These are phyloP conservation scores for Pseudonectria foliicola DNA, from an alignment of 2,329 filamentous ascomycete species.

Conservation along the genomic window DNA sequence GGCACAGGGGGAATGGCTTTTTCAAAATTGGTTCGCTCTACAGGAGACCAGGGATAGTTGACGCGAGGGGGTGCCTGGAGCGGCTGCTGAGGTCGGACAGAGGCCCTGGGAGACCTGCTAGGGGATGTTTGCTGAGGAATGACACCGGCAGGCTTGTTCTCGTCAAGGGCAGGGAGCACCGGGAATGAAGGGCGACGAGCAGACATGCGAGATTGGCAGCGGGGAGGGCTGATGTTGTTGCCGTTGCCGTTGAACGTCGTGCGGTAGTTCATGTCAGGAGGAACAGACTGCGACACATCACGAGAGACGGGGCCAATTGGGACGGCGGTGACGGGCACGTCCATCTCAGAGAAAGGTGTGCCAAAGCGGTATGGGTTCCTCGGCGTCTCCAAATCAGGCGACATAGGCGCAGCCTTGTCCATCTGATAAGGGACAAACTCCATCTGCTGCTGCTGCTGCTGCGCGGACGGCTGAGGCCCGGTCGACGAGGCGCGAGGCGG, in stretches of 20 bases:
- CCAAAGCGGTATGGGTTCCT: slow-evolving; percentile 62
- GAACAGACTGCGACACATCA: slow-evolving; percentile 81
- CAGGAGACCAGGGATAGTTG: slow-evolving; percentile 50
- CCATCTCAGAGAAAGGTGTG: slow-evolving; percentile 88
- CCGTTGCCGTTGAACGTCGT: slow-evolving; percentile 28
- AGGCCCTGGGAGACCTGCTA: slow-evolving; percentile 30
- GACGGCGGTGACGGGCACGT: slow-evolving; percentile 73
- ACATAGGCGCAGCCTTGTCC: slow-evolving; percentile 43
- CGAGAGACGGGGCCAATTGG: slow-evolving; percentile 66
- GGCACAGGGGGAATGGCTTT: slow-evolving; percentile 34
- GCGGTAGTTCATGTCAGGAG: slow-evolving; percentile 84
- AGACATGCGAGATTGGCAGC: slow-evolving; percentile 49
- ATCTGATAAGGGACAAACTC: slow-evolving; percentile 45
- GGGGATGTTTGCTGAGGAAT: slow-evolving; percentile 26
- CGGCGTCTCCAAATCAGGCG: slow-evolving; percentile 51
- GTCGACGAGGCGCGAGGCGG: slow-evolving; percentile 22
- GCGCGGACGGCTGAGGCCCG: slow-evolving; percentile 15
- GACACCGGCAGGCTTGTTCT: slow-evolving; percentile 46
- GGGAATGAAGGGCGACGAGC: slow-evolving; percentile 60
- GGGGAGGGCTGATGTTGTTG: slow-evolving; percentile 29
- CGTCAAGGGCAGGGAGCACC: slow-evolving; percentile 61
- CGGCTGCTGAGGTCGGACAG: slow-evolving; percentile 28
- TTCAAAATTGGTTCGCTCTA: slow-evolving; percentile 39
- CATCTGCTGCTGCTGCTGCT: slow-evolving; percentile 19
- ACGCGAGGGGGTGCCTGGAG: slow-evolving; percentile 47